A percentile compares a stretch with the other conserved stretches of the same genome.
Evolutionary conservation across 2,329 filamentous ascomycete species (phyloP).

Genomic region (Fusarium sp.): DNA sequence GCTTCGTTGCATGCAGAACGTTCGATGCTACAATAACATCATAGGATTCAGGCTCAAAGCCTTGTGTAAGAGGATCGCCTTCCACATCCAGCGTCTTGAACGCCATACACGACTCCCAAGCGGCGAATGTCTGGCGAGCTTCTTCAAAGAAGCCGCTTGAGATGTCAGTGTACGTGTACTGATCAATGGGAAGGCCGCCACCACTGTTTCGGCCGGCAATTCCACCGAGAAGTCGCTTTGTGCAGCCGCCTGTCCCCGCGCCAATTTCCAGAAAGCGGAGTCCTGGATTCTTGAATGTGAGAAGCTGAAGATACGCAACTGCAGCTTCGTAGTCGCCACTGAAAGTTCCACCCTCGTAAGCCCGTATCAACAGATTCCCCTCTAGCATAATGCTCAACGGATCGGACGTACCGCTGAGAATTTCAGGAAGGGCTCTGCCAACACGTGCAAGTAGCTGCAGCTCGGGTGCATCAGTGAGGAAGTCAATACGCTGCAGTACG

Average conservation of each 20-base stretch:
- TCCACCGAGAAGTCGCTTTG: conserved; percentile 1
- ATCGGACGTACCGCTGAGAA: not conserved
- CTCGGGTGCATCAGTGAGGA: not conserved
- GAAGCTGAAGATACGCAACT: conserved; percentile 4
- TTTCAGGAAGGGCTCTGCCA: not conserved
- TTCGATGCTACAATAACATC: conserved; percentile 7
- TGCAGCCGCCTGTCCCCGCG: not conserved
- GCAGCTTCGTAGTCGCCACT: conserved; percentile 4
- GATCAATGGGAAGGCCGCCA: not conserved
- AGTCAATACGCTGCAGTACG: not conserved
- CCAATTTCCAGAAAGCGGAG: conserved; percentile 5
- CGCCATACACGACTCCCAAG: not conserved
- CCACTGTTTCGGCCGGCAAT: not conserved
- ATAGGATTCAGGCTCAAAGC: not conserved
- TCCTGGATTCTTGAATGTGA: not conserved
- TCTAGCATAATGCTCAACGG: not conserved
- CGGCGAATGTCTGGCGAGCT: not conserved
- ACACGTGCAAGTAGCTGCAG: not conserved
- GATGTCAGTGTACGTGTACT: conserved; percentile 2
- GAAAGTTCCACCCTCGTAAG: conserved; percentile 3
- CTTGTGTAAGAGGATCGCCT: not conserved
- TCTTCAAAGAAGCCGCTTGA: conserved; percentile 8
- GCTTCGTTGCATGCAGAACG: conserved; percentile 1
- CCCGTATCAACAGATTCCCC: not conserved
- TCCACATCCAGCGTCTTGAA: conserved; percentile 7